phyloP scores from a whole-genome alignment of 2,329 filamentous ascomycete species.

The Botryotinia convoluta region DNA sequence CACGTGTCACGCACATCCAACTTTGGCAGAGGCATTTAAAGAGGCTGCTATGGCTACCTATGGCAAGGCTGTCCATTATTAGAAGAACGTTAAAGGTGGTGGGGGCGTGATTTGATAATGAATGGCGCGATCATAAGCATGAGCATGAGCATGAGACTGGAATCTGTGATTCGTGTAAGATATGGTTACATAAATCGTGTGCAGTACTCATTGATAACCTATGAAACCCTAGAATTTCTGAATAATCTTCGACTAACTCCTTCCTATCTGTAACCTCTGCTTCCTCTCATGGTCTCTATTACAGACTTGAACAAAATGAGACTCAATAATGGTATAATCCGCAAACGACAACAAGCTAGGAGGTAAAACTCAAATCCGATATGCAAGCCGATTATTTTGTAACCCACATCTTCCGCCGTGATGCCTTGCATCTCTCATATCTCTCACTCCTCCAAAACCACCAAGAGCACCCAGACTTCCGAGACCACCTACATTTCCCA shows the following conservation, averaged over 20 bases:
- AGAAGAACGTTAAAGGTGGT: slow-evolving; percentile 39
- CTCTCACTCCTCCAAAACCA: slow-evolving; percentile 3
- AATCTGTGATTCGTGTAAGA: slow-evolving; percentile 35
- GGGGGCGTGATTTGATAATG: slow-evolving; percentile 12
- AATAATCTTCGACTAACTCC: background rate
- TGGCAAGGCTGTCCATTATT: slow-evolving; percentile 94
- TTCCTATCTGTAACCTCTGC: background rate
- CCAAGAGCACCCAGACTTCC: background rate
- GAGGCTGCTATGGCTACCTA: slow-evolving; percentile 98
- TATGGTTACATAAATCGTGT: slow-evolving; percentile 32
- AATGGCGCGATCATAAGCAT: slow-evolving; percentile 15
- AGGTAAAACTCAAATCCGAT: background rate
- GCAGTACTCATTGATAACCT: slow-evolving; percentile 23
- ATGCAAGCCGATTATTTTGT: background rate
- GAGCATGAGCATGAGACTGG: slow-evolving; percentile 17
- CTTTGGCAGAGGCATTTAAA: slow-evolving; percentile 92
- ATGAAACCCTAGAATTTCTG: slow-evolving; percentile 9
- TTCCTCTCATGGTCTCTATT: background rate
- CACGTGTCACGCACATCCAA: slow-evolving; percentile 92
- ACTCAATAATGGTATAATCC: background rate
- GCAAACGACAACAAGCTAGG: background rate
- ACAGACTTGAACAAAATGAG: background rate
- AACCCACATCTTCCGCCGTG: slow-evolving; percentile 9
- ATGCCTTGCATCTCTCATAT: slow-evolving; percentile 10
- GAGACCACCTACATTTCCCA: background rate